phyloP scores from a whole-genome alignment of 805 yeast species.

The Naumovozyma baii region DNA sequence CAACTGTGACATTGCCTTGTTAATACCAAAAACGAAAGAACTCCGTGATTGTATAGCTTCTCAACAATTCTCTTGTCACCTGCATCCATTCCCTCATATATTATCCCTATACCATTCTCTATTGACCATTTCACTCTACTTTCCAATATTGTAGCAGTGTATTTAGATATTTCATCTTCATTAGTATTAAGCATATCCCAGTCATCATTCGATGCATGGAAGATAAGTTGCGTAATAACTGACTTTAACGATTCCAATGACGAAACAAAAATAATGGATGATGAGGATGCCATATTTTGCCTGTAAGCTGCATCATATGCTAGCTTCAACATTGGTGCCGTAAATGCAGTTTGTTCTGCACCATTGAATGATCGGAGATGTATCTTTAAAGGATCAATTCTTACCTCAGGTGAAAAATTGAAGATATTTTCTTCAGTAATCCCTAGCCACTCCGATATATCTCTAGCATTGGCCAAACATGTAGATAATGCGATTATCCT shows the following conservation, averaged over 20 bases:
- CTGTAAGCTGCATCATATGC: conserved; percentile 36
- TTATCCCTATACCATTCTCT: conserved; percentile 53
- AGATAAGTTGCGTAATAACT: conserved; percentile 38
- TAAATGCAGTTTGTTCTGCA: conserved; percentile 30
- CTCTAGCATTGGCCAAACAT: conserved; percentile 65
- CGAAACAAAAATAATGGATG: conserved; percentile 48
- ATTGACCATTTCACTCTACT: conserved; percentile 35
- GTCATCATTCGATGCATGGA: conserved; percentile 31
- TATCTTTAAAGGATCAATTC: conserved; percentile 48
- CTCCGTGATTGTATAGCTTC: conserved; percentile 40
- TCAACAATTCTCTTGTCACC: conserved; percentile 49
- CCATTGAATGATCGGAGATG: conserved; percentile 42
- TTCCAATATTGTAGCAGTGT: conserved; percentile 37
- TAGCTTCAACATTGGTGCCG: conserved; percentile 43
- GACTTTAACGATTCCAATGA: conserved; percentile 45
- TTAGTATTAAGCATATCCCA: conserved; percentile 35
- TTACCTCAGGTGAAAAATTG: conserved; percentile 60
- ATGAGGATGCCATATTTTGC: conserved; percentile 23
- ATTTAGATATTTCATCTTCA: conserved; percentile 12
- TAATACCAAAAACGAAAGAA: conserved; percentile 48
- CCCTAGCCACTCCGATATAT: conserved; percentile 82
- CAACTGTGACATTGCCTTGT: conserved; percentile 46
- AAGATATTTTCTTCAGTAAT: conserved; percentile 48
- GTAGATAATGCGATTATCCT: conserved; percentile 64
- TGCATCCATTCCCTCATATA: conserved; percentile 46